Evolutionary conservation across 1,139 yeast species (phyloP), one percentile per base, ranked within the genome.

Genomic region (Yamadazyma songkhlaensis): DNA sequence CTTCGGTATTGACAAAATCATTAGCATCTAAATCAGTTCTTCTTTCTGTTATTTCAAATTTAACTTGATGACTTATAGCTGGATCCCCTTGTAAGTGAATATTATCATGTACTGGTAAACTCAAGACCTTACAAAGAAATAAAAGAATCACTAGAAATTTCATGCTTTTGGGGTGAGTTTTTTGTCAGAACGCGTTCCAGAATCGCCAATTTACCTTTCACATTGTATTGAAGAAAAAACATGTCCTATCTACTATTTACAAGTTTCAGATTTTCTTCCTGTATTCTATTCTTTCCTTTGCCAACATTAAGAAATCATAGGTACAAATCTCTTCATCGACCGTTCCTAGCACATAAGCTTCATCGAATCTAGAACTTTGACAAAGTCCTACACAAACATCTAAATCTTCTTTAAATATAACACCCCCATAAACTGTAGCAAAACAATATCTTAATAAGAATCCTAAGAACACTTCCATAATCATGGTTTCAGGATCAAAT

Each of bases 1-100:
- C 28, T 3, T 31, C 22, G 3, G 21, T 21, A 3, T 15, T 33
- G 5, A 41, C 34, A 7, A 46, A 33, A 12, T 36, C 39, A 20
- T 49, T 45, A 2, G 45, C 45, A 9, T 45, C 51, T 9, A 41
- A 39, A 27, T 44, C 38, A 1, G 28, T 25, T 7, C 10, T 31
- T 9, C 14, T 29, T 31, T 53, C 49, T 2, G 50, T 37, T 5
- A 62, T 43, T 25, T 59, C 48, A 34, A 61, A 57, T 12, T 34
- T 34, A 1, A 60, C 57, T 37, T 50, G 55, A 35, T 62, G 64
- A 6, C 64, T 60, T 10, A 57, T 50, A 3, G 51, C 42, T 2
- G 66, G 67, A 41, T 62, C 67, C 15, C 47, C 53, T 9, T 2
- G 2, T 9, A 40, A 26, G 20, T 37, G 22, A 17, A 32, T 29